A percentile compares a stretch with the other conserved stretches of the same genome.
phyloP scores from a whole-genome alignment of 208 protist genomes.

The Leishmania martiniquensis region DNA sequence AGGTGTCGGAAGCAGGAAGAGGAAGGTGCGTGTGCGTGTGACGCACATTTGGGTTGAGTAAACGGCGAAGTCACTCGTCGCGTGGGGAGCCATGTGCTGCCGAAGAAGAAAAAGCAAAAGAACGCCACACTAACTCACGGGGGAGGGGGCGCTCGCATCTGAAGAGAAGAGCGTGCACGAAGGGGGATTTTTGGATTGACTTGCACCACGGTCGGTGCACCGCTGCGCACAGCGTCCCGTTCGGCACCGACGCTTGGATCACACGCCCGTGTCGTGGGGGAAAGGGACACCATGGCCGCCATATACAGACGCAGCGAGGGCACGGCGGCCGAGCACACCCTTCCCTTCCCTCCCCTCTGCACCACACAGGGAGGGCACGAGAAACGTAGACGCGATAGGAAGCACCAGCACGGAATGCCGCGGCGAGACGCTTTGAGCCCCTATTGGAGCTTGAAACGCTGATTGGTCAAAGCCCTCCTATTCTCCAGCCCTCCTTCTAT shows the following conservation, averaged over 20 bases:
- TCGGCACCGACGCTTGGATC: neutral
- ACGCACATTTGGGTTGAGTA: neutral
- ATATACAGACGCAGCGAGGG: neutral
- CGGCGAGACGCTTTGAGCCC: neutral
- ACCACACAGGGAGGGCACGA: too few relatives aligned
- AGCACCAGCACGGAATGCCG: neutral
- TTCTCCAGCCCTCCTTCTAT: constrained; percentile 7
- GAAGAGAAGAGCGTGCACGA: neutral
- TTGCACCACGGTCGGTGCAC: neutral
- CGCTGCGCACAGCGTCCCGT: neutral
- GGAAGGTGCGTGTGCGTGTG: too few relatives aligned
- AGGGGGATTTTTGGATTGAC: neutral
- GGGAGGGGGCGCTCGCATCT: neutral
- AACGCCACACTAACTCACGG: neutral
- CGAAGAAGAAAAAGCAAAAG: neutral
- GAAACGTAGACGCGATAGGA: neutral
- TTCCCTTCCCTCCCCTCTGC: too few relatives aligned
- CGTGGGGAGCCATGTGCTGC: neutral
- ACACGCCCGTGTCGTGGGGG: neutral
- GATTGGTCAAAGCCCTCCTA: neutral
- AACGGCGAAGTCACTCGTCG: neutral
- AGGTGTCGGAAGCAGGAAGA: too few relatives aligned
- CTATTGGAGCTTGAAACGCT: neutral
- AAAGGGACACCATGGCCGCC: neutral
- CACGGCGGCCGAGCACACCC: neutral